Evolutionary conservation across 345 rosid species (phyloP).

Genomic region (Eucalyptus marginata): DNA sequence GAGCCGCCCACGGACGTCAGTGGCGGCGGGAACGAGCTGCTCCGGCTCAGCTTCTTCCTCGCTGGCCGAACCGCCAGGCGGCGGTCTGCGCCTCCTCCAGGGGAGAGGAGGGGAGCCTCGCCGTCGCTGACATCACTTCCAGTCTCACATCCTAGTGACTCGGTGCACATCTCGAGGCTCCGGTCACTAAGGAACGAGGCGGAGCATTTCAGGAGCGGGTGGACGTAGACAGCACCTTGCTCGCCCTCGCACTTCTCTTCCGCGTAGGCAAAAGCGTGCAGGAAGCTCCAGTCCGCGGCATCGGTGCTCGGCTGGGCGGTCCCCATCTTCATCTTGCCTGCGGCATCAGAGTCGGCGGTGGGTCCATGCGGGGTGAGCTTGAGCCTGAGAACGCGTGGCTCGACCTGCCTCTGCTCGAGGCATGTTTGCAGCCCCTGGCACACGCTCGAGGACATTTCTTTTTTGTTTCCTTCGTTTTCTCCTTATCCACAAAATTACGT

Average conservation of each 20-base stretch:
- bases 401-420: slow-evolving; percentile 4
- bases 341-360: not conserved
- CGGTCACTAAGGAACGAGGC: slow-evolving; percentile 31
- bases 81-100: not conserved
- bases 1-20: slow-evolving; percentile 49
- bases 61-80: not conserved
- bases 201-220: slow-evolving; percentile 40
- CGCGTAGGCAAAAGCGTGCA: slow-evolving; percentile 17
- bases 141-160: slow-evolving; percentile 71
- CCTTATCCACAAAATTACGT: not conserved
- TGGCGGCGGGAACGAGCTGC: slow-evolving; percentile 67
- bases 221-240: slow-evolving; percentile 24
- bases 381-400: slow-evolving; percentile 21
- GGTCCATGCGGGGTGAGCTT: slow-evolving; percentile 21
- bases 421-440: slow-evolving; percentile 41
- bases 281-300: slow-evolving; percentile 45
- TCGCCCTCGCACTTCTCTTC: not conserved
- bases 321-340: not conserved
- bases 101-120: not conserved
- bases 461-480: not conserved
- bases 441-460: slow-evolving; percentile 20
- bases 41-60: not conserved
- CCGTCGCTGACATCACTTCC: slow-evolving; percentile 38
- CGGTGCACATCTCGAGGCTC: slow-evolving; percentile 88
- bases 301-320: not conserved